Evolutionary conservation across 2,329 filamentous ascomycete species (phyloP).

Genomic region (Hypomyces perniciosus): DNA sequence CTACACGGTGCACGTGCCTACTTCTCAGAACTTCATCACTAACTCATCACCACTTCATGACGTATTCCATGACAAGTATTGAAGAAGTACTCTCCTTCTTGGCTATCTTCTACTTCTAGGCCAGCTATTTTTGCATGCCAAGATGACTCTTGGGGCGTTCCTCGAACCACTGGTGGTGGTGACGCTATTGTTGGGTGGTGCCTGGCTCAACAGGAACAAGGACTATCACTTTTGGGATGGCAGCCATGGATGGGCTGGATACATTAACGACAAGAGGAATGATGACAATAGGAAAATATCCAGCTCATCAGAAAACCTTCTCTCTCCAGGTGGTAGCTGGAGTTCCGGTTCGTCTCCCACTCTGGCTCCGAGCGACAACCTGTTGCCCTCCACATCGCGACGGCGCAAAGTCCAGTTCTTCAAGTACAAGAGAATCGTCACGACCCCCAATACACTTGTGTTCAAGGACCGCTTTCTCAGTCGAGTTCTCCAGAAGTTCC

Average conservation of each 20-base stretch:
- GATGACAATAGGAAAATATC: slow-evolving; percentile 24
- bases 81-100: too few relatives aligned
- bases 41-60: too few relatives aligned
- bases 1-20: too few relatives aligned
- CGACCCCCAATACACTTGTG: slow-evolving; percentile 28
- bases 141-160: slow-evolving; percentile 36
- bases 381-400: slow-evolving; percentile 19
- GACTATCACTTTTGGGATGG: slow-evolving; percentile 27
- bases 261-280: slow-evolving; percentile 22
- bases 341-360: slow-evolving; percentile 23
- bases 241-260: slow-evolving; percentile 16
- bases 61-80: too few relatives aligned
- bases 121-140: slow-evolving; percentile 5
- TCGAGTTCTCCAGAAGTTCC: slow-evolving; percentile 58
- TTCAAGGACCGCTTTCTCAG: slow-evolving; percentile 28
- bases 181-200: slow-evolving; percentile 38
- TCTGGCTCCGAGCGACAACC: slow-evolving; percentile 22
- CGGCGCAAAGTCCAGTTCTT: slow-evolving; percentile 29
- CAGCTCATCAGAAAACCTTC: slow-evolving; percentile 21
- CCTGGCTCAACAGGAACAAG: slow-evolving; percentile 38
- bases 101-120: too few relatives aligned
- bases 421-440: slow-evolving; percentile 25
- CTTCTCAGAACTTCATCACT: too few relatives aligned
- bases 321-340: slow-evolving; percentile 17
- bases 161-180: slow-evolving; percentile 38